These are phyloP conservation scores for Corchorus capsularis DNA, from an alignment of 345 rosid species.

Conservation along the genomic window DNA sequence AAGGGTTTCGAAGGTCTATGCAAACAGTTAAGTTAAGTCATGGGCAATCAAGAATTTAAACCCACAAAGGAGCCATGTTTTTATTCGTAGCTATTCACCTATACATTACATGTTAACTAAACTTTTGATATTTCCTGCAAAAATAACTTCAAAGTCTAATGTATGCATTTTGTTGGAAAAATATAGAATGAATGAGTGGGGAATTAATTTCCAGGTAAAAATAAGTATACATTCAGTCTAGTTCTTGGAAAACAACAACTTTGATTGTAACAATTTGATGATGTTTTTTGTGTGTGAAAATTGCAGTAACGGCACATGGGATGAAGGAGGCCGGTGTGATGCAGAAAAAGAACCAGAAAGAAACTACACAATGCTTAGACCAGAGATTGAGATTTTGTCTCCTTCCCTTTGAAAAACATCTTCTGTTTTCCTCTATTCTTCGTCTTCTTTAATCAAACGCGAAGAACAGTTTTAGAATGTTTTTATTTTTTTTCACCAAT, in stretches of 20 bases:
- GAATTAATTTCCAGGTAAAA: background rate
- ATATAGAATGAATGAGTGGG: background rate
- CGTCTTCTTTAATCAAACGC: no score
- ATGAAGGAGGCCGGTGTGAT: constrained; percentile 70
- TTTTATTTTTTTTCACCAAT: no score
- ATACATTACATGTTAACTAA: constrained; percentile 87
- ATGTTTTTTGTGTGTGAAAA: no score
- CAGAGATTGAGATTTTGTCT: no score
- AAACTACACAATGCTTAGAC: constrained; percentile 37
- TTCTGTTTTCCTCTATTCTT: no score
- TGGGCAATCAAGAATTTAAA: constrained; percentile 56
- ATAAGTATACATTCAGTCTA: background rate
- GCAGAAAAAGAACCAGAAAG: constrained; percentile 57
- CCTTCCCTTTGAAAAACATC: no score
- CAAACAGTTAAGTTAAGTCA: constrained; percentile 66
- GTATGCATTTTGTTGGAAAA: no score
- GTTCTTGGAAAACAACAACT: background rate
- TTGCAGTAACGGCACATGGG: constrained; percentile 84
- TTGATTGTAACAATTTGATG: no score
- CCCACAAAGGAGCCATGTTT: constrained; percentile 49
- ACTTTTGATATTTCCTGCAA: no score
- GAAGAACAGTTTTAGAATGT: no score
- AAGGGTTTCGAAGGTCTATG: constrained; percentile 68
- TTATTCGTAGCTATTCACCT: constrained; percentile 82
- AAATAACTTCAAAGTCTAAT: no score